phyloP scores from a whole-genome alignment of 2,329 filamentous ascomycete species.

The Cladophialophora chaetospira region DNA sequence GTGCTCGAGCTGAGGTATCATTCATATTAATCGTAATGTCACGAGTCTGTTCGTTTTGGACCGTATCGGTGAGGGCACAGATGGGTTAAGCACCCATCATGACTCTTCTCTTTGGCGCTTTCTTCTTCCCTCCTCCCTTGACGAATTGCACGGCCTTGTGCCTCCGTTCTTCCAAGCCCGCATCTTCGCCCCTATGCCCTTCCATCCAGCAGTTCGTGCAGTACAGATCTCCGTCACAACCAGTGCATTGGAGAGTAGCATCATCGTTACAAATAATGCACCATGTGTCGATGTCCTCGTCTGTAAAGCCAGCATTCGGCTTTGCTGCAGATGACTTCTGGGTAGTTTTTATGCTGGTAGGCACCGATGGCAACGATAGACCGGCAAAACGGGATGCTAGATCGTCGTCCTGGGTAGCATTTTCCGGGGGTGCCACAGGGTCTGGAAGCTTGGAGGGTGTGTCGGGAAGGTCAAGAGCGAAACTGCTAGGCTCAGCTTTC shows the following conservation, averaged over 20 bases:
- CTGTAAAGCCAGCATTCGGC: conserved; percentile 50
- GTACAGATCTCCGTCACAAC: conserved; percentile 72
- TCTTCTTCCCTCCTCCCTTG: conserved; percentile 31
- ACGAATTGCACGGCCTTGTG: conserved; percentile 67
- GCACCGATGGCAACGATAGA: conserved; percentile 35
- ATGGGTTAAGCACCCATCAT: conserved; percentile 23
- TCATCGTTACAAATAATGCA: conserved; percentile 82
- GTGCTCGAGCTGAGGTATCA: neutral
- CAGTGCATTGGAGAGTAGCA: conserved; percentile 70
- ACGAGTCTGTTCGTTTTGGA: neutral
- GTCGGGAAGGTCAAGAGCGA: conserved; percentile 23
- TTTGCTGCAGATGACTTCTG: conserved; percentile 36
- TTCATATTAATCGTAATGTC: neutral
- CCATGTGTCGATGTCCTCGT: conserved; percentile 75
- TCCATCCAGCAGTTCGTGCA: conserved; percentile 79
- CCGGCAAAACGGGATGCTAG: conserved; percentile 31
- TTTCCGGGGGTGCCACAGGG: neutral
- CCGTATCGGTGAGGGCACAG: neutral
- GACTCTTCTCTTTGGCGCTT: conserved; percentile 24
- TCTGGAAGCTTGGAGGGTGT: conserved; percentile 30
- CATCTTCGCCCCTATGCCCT: conserved; percentile 71
- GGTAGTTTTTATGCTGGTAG: conserved; percentile 22
- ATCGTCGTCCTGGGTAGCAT: conserved; percentile 26
- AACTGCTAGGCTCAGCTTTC: neutral
- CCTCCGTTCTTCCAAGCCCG: conserved; percentile 68